A percentile compares a stretch with the other conserved stretches of the same genome.
Conservation (phyloP, 441 rosid genomes). For the Gossypium gossypioides region DNA sequence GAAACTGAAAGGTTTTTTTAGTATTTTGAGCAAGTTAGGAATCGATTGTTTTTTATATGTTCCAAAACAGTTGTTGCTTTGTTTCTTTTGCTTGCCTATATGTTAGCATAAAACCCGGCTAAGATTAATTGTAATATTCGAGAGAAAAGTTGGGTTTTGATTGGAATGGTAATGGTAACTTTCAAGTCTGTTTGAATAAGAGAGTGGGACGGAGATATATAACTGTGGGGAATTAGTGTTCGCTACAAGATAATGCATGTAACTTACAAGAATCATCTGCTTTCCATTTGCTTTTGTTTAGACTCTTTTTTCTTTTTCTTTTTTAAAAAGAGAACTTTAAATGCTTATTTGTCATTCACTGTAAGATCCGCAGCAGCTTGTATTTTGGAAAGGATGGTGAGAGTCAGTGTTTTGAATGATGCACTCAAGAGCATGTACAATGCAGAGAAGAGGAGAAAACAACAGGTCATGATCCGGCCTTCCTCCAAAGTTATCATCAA, state of each 20-base stretch:
- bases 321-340: neutral
- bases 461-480: constrained; percentile 62
- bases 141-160: neutral
- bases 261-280: neutral
- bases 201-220: neutral
- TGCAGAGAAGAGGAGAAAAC: constrained; percentile 55
- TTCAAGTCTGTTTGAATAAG: neutral
- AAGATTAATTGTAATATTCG: neutral
- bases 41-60: neutral
- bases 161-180: neutral
- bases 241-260: neutral
- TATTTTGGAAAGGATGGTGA: constrained; percentile 31
- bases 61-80: neutral
- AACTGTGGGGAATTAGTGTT: neutral
- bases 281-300: neutral
- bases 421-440: constrained; percentile 66
- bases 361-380: neutral
- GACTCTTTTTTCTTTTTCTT: neutral
- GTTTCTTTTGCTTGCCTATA: neutral
- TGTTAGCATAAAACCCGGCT: neutral
- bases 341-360: neutral
- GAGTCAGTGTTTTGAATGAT: constrained; percentile 61
- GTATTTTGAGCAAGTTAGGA: neutral
- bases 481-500: constrained; percentile 59
- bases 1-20: neutral